Percentiles rank a stretch among this genome's conserved stretches.
These are phyloP conservation scores for Fusarium sp. DNA, from an alignment of 2,329 filamentous ascomycete genomes.

Conservation along the genomic window DNA sequence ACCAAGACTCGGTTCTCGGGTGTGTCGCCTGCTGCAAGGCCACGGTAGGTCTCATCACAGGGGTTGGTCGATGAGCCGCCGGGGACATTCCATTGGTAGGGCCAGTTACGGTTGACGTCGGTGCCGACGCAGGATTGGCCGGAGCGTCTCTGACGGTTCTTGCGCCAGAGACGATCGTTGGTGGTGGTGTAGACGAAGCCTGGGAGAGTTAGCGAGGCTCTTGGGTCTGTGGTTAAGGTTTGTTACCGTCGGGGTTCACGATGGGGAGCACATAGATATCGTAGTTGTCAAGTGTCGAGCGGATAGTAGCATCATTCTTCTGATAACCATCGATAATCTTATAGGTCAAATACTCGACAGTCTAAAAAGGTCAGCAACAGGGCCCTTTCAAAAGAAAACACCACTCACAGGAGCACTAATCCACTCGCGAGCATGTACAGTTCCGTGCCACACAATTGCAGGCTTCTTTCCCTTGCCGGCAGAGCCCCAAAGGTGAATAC, in stretches of 20 bases:
- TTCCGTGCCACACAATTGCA: slow-evolving; percentile 66
- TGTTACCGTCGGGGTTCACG: slow-evolving; percentile 68
- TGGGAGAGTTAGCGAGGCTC: slow-evolving; percentile 24
- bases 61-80: slow-evolving; percentile 64
- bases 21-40: slow-evolving; percentile 53
- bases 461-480: slow-evolving; percentile 57
- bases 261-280: slow-evolving; percentile 75
- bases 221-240: rapidly evolving
- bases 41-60: slow-evolving; percentile 62
- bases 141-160: slow-evolving; percentile 61
- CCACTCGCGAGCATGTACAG: slow-evolving; percentile 71
- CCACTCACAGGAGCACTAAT: slow-evolving; percentile 61
- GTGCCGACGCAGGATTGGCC: slow-evolving; percentile 59
- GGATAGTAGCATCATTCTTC: slow-evolving; percentile 18
- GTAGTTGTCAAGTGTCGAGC: slow-evolving; percentile 63
- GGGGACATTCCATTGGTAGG: slow-evolving; percentile 60
- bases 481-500: slow-evolving; percentile 66
- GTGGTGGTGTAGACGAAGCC: slow-evolving; percentile 61
- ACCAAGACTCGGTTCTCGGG: slow-evolving; percentile 63
- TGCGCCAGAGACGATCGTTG: slow-evolving; percentile 69
- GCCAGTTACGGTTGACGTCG: slow-evolving; percentile 72
- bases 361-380: slow-evolving; percentile 4
- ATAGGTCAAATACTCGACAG: slow-evolving; percentile 37
- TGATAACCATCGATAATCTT: slow-evolving; percentile 35
- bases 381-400: rapidly evolving